These are phyloP conservation scores for Marasmius tenuissimus DNA, from an alignment of 1,284 basidiomycete genomes.

Conservation along the genomic window DNA sequence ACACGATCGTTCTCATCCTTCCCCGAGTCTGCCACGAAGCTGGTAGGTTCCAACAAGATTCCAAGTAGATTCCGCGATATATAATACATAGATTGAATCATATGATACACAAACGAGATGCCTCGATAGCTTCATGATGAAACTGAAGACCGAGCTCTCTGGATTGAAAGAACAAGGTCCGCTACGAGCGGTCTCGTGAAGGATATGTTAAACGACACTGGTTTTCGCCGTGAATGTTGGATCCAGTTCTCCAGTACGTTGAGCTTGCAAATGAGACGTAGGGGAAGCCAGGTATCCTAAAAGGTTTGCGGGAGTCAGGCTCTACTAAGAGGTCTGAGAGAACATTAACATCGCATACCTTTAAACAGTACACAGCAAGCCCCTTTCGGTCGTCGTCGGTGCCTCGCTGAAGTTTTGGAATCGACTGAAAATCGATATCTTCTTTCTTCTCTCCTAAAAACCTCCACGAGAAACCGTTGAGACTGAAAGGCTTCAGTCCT, in stretches of 20 bases:
- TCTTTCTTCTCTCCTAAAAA: background rate
- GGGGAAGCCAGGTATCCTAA: background rate
- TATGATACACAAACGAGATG: no score
- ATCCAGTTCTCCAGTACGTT: background rate
- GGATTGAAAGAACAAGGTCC: background rate
- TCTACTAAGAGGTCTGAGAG: no score
- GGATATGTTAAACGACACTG: background rate
- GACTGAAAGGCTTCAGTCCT: no score
- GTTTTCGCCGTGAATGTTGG: background rate
- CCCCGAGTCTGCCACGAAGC: no score
- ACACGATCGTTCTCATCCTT: background rate
- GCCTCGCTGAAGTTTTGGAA: background rate
- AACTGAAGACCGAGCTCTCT: background rate
- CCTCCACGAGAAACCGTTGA: no score
- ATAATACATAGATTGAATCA: no score
- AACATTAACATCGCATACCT: no score
- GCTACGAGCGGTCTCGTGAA: background rate
- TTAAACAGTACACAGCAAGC: background rate
- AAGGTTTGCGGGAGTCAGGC: no score
- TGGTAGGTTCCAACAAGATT: no score
- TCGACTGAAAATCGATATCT: background rate
- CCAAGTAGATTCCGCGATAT: no score
- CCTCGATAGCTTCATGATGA: background rate
- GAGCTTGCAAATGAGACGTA: background rate
- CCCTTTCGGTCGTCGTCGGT: background rate